phyloP scores from a whole-genome alignment of 352 stramenopile genomes.

The Discostella stelligera region DNA sequence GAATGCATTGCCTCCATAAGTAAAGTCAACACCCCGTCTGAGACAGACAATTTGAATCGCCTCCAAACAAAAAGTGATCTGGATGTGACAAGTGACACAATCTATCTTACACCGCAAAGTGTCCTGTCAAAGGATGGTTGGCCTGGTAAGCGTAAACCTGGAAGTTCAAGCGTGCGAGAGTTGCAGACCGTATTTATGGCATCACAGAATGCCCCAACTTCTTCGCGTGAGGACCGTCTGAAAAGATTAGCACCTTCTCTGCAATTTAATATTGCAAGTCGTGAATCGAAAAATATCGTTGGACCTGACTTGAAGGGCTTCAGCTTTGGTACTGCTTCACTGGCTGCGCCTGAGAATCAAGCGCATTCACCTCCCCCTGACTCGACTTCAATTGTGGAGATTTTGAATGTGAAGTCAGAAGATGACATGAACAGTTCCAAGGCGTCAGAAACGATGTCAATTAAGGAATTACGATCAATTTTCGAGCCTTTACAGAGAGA shows the following conservation, averaged over 20 bases:
- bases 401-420: conserved; percentile 15
- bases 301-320: neutral
- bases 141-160: neutral
- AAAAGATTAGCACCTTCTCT: conserved; percentile 16
- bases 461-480: conserved; percentile 32
- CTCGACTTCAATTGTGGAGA: neutral
- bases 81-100: neutral
- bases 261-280: conserved; percentile 10
- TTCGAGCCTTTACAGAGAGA: conserved; percentile 25
- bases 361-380: neutral
- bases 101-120: conserved; percentile 8
- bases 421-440: conserved; percentile 17
- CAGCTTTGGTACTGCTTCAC: neutral
- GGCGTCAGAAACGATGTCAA: conserved; percentile 31
- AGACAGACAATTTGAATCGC: neutral
- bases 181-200: conserved; percentile 30
- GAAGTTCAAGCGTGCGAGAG: conserved; percentile 16
- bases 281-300: neutral
- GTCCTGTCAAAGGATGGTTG: neutral
- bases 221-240: neutral
- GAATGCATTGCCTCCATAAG: conserved; percentile 16
- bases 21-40: conserved; percentile 16
- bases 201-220: neutral
- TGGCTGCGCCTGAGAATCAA: neutral
- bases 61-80: neutral